phyloP scores from a whole-genome alignment of 2,329 filamentous ascomycete species.

The Fusarium incarnatum region DNA sequence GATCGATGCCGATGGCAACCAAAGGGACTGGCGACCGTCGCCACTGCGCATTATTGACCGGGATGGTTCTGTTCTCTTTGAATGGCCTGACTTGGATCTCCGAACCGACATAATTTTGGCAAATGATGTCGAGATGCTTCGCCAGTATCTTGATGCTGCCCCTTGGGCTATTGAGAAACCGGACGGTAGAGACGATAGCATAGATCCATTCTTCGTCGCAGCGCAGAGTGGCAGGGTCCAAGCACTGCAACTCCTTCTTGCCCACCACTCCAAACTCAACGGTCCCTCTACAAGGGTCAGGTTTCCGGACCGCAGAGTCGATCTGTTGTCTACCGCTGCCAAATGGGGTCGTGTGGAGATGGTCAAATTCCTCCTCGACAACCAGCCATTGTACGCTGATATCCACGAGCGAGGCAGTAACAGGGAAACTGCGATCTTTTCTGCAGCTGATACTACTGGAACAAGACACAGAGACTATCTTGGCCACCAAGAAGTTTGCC shows the following conservation, averaged over 20 bases:
- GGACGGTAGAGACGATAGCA: rapidly evolving
- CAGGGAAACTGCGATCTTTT: rapidly evolving
- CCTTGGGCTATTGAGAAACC: background rate
- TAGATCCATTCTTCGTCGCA: background rate
- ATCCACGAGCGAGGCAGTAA: background rate
- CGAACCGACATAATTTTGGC: background rate
- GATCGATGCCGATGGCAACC: too few species aligned
- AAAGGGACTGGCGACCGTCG: background rate
- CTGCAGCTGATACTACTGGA: rapidly evolving
- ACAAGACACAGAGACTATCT: rapidly evolving
- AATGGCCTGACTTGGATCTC: rapidly evolving
- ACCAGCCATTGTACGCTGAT: background rate
- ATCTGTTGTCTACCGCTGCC: background rate
- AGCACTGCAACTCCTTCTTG: rapidly evolving
- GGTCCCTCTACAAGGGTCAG: background rate
- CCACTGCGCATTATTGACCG: background rate
- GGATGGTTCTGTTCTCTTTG: background rate
- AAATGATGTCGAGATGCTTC: background rate
- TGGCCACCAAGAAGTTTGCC: background rate
- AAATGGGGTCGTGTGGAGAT: background rate
- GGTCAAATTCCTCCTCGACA: background rate
- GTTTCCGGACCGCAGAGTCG: background rate
- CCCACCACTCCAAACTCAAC: rapidly evolving
- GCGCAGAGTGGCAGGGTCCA: background rate
- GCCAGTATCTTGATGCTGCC: background rate